Conservation (phyloP, 257 asterid species). For the Echium plantagineum region DNA sequence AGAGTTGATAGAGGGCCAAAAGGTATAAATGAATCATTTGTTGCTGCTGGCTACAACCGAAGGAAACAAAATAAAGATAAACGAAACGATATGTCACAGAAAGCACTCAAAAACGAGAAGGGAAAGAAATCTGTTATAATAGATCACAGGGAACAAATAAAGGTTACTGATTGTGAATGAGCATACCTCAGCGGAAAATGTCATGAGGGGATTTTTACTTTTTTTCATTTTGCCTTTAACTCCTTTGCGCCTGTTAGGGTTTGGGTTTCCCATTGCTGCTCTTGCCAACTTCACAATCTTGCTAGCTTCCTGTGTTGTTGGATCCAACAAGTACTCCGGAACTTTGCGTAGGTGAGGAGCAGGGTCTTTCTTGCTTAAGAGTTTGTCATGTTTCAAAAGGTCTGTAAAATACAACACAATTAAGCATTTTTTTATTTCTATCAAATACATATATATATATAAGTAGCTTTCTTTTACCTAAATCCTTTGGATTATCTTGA, state of each 20-base stretch:
- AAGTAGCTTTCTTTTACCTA: constrained; percentile 35
- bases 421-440: not conserved
- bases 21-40: not conserved
- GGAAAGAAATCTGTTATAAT: not conserved
- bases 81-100: not conserved
- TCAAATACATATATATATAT: not conserved
- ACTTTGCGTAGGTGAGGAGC: constrained; percentile 69
- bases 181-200: constrained; percentile 79
- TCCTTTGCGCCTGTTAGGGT: constrained; percentile 34
- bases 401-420: constrained; percentile 32
- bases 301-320: constrained; percentile 91
- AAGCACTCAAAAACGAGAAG: not conserved
- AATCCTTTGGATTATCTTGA: constrained; percentile 82
- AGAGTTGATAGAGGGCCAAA: not conserved
- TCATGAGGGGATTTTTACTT: constrained; percentile 68
- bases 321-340: constrained; percentile 85
- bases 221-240: constrained; percentile 51
- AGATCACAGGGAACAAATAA: not conserved
- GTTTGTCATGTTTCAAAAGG: constrained; percentile 80
- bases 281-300: constrained; percentile 84
- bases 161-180: not conserved
- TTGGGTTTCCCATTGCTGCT: constrained; percentile 79
- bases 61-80: no score
- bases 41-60: not conserved
- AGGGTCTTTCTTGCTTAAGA: constrained; percentile 71